Conservation (phyloP, 129 eudicot genomes). For the Calendula officinalis region DNA sequence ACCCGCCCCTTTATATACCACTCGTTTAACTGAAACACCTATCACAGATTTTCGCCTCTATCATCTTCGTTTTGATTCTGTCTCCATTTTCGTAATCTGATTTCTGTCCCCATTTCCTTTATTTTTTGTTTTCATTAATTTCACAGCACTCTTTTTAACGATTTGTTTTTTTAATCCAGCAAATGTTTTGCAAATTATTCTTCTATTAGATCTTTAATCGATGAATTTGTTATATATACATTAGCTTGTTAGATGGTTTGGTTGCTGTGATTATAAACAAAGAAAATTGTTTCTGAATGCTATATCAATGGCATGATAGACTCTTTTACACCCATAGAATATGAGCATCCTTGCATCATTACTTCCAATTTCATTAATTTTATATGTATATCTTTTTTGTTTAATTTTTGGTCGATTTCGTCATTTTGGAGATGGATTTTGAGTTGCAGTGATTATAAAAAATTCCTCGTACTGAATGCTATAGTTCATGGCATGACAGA, state of each 20-base stretch:
- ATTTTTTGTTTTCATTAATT: no score
- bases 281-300: conserved; percentile 44
- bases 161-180: no score
- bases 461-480: conserved; percentile 74
- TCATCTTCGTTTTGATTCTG: no score
- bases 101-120: no score
- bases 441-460: conserved; percentile 59
- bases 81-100: no score
- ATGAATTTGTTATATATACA: no score
- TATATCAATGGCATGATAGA: conserved; percentile 44
- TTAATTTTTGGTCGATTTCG: not conserved
- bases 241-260: not conserved
- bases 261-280: conserved; percentile 49
- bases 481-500: conserved; percentile 52
- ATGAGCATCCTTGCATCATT: conserved; percentile 15
- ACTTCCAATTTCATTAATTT: not conserved
- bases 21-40: no score
- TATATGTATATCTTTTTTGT: not conserved
- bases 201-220: no score
- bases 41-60: no score
- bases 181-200: no score
- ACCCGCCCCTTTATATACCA: no score
- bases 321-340: conserved; percentile 39
- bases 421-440: not conserved
- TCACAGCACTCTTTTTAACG: no score